These are phyloP conservation scores for Cutaneotrichosporon mucoides DNA, from an alignment of 1,284 basidiomycete species.

Conservation along the genomic window DNA sequence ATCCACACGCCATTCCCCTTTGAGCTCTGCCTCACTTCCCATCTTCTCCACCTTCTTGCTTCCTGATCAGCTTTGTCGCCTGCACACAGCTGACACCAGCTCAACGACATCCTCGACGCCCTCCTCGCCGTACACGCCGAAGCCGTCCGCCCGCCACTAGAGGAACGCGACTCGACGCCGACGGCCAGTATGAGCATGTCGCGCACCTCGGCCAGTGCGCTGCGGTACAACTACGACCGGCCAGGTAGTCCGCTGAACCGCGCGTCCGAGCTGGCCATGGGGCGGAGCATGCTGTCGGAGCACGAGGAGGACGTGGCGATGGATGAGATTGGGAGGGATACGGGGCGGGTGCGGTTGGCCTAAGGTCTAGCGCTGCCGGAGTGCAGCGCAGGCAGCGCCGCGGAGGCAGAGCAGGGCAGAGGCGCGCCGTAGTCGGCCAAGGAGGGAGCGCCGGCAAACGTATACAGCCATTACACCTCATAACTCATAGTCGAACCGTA, in stretches of 20 bases:
- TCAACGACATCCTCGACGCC: conserved; percentile 25
- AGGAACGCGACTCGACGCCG: conserved; percentile 1
- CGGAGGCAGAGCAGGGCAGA: no score
- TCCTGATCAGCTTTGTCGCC: no score
- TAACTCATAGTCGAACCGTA: no score
- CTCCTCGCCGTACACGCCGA: conserved; percentile 17
- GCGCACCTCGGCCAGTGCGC: not conserved
- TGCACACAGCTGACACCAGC: conserved; percentile 7
- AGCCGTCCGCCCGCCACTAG: conserved; percentile 5
- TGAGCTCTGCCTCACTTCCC: no score
- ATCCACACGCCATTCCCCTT: no score
- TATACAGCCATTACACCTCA: no score
- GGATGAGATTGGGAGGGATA: conserved; percentile 8
- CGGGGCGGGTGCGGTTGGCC: not conserved
- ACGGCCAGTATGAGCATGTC: not conserved
- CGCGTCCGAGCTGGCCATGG: conserved; percentile 16
- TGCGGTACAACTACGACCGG: not conserved
- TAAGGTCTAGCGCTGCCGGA: no score
- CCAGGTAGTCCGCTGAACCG: conserved; percentile 6
- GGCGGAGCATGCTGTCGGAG: conserved; percentile 16
- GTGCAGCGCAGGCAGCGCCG: no score
- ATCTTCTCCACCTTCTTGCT: no score
- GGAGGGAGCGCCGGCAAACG: no score
- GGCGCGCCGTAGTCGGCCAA: no score
- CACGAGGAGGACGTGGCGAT: conserved; percentile 3